Base-by-base conservation (phyloP, 2,329 filamentous ascomycete species). In the Monosporascus cannonballus region DNA sequence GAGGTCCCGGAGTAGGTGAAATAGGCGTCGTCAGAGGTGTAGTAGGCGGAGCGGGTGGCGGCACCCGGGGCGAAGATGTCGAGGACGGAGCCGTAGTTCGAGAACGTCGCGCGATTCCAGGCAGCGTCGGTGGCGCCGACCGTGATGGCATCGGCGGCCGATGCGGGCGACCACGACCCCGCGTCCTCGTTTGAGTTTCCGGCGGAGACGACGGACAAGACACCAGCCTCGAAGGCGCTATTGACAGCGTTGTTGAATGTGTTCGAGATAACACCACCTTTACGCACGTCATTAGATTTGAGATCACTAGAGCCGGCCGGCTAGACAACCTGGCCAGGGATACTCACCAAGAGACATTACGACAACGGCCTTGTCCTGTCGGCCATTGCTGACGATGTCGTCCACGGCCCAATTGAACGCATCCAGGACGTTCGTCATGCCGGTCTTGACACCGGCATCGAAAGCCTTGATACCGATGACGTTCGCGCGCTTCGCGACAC, bases 1-100 rank as follows among this genome's bases (percentile, higher is more conserved):
- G 69, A 73, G 6, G 76, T 79, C 36, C 76, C 76, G 9, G 65
- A 70, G 54, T 75, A 67, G 3, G 56, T 65, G 37, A 63, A 59
- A 34, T 49, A 67, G 44, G 74, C 71, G 22, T 61, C 36, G 47
- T 62, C 66, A 51, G 58, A 61, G 37, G 68, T 64, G 41, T 66
- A 67, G 65, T 66, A 73, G 0, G 74, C 59, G 15, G 69, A 72
- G 0, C 71, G 51, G 44, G 71, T 57, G 41, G 48, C 50, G 27
- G 62, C 57, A 14, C 69, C 70, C 2, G 70, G 67, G 4, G 67
- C 70, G 37, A 70, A 70, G 49, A 72, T 51, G 52, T 71, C 67
- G 25, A 71, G 51, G 5, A 61, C 41, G 30, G 55, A 25, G 14
- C 70, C 70, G 38, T 61, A 71, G 62, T 71, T 72, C 45, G 25